Conservation (phyloP, 2,329 filamentous ascomycete genomes). For the Apiospora malaysiana region DNA sequence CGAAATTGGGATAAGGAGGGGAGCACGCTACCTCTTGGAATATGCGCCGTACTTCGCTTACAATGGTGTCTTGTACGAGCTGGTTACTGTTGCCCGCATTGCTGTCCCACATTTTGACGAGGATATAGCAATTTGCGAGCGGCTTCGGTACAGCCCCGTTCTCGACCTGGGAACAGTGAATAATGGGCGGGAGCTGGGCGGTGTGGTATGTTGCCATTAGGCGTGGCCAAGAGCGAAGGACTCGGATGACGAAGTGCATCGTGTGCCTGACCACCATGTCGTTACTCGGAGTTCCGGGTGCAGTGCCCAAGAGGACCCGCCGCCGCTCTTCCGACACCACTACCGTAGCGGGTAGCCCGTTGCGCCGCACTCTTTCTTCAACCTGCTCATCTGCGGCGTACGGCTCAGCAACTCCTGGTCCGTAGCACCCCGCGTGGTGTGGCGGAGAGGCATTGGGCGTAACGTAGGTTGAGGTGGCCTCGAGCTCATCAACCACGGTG, state of each 20-base stretch:
- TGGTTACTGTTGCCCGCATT: not conserved
- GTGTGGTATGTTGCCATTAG: conserved; percentile 25
- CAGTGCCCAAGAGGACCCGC: not conserved
- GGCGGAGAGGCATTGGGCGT: not conserved
- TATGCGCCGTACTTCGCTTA: not conserved
- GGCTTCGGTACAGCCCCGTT: not conserved
- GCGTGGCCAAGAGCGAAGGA: conserved; percentile 28
- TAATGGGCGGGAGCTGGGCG: conserved; percentile 26
- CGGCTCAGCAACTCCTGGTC: not conserved
- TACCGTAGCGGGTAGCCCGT: not conserved
- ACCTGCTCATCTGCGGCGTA: not conserved
- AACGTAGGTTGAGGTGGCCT: not conserved
- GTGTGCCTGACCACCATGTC: conserved; percentile 23
- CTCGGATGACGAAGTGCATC: conserved; percentile 27
- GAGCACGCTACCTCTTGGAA: not conserved
- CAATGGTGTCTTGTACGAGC: not conserved
- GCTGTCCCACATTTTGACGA: not conserved
- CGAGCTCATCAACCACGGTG: not conserved
- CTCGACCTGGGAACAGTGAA: conserved; percentile 21
- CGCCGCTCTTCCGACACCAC: not conserved
- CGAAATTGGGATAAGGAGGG: not conserved
- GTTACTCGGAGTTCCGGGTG: conserved; percentile 1
- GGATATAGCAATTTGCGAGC: not conserved
- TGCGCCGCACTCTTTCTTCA: not conserved
- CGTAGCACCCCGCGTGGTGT: not conserved